Evolutionary conservation across 225 moss, liverwort and hornwort species (phyloP).

Genomic region (Climacium dendroides): DNA sequence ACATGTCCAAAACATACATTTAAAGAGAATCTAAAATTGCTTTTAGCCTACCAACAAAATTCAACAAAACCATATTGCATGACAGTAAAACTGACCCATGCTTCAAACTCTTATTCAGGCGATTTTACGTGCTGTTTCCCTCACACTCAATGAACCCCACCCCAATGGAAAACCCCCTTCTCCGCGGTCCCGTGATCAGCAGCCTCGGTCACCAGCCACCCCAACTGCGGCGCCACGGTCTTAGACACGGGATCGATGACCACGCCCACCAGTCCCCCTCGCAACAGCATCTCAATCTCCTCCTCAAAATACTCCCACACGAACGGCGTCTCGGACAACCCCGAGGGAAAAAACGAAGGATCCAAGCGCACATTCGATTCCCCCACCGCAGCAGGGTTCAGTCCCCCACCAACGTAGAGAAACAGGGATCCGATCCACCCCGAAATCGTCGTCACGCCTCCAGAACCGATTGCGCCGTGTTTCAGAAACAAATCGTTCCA

Average conservation of each 20-base stretch:
- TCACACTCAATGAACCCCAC: not conserved
- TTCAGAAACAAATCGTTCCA: conserved; percentile 1
- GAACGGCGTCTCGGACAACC: not conserved
- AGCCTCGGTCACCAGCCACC: conserved; percentile 8
- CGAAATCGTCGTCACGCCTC: not conserved
- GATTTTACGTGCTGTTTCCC: not conserved
- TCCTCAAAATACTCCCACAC: not conserved
- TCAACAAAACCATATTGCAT: not conserved
- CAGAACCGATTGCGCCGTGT: not conserved
- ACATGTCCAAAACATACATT: not conserved
- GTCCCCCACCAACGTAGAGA: not conserved
- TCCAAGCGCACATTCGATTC: not conserved
- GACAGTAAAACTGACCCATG: not conserved
- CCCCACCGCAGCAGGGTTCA: not conserved
- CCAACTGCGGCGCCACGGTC: not conserved
- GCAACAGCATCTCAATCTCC: not conserved
- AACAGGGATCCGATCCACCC: not conserved
- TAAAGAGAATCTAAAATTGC: not conserved
- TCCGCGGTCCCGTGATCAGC: not conserved
- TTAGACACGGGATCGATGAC: not conserved
- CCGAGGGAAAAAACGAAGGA: not conserved
- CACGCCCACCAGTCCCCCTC: conserved; percentile 1
- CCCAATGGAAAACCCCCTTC: not conserved
- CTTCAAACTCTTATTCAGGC: not conserved
- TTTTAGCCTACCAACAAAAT: not conserved